These are phyloP conservation scores for Plasmodium falciparum DNA, from an alignment of 169 alveolate species.

Conservation along the genomic window DNA sequence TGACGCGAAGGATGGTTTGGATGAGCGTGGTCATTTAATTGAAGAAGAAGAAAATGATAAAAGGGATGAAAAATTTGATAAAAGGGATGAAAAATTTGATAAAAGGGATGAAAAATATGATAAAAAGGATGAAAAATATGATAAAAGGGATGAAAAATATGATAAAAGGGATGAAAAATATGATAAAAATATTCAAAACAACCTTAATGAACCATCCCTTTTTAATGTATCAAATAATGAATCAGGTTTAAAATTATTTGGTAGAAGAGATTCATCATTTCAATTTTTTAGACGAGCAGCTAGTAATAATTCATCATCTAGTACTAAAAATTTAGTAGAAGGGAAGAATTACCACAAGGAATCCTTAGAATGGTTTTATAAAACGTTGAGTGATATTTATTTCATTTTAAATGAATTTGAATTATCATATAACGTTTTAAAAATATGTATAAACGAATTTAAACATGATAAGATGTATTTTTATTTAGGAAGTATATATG, in stretches of 20 bases:
- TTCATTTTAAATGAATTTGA: slow-evolving; percentile 41
- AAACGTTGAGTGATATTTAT: slow-evolving; percentile 54
- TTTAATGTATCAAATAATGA: not conserved
- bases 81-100: too few relatives aligned
- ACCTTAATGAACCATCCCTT: not conserved
- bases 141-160: not conserved
- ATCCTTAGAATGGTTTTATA: slow-evolving; percentile 36
- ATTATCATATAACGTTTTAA: slow-evolving; percentile 26
- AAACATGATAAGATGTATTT: slow-evolving; percentile 39
- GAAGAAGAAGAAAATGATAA: not conserved
- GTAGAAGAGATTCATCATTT: not conserved
- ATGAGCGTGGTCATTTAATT: not conserved
- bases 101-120: not conserved
- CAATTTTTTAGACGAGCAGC: not conserved
- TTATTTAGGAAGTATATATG: slow-evolving; percentile 38
- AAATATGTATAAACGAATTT: slow-evolving; percentile 62
- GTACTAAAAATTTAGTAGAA: not conserved
- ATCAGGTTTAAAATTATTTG: not conserved
- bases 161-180: not conserved
- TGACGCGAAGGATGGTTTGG: not conserved
- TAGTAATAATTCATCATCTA: not conserved
- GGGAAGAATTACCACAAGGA: slow-evolving; percentile 15
- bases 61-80: not conserved
- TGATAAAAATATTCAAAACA: not conserved
- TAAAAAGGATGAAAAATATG: too few relatives aligned